Evolutionary conservation across 768 basidiomycete species (phyloP), one percentile per base, ranked within the genome.

Genomic region (Amanita pallidorosea): DNA sequence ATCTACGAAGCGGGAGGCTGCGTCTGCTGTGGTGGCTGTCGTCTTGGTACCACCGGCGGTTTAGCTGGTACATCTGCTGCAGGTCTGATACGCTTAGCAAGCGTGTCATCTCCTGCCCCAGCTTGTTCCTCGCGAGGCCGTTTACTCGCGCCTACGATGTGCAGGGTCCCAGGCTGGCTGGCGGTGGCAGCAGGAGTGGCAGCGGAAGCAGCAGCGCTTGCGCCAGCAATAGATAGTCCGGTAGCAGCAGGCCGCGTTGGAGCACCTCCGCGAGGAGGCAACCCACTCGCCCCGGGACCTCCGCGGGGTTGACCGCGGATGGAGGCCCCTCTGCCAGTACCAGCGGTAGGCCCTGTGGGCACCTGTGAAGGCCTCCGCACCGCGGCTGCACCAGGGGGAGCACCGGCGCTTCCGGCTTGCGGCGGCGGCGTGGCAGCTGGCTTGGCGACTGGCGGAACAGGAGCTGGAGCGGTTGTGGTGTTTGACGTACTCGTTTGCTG

Each of bases 61-160:
- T 60, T 59, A 25, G 41, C 50, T 8, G 59, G 40, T 27, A 59
- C 54, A 31, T 73, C 71, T 40, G 5, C 12, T 13, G 78, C 76
- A 44, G 79, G 78, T 60, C 83, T 85, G 47, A 83, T 54, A 40
- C 85, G 77, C 59, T 87, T 86, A 0, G 76, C 80, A 29, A 85
- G 67, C 8, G 81, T 76, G 57, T 81, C 79, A 17, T 81, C 80
- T 0, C 65, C 54, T n/a, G 61, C 18, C 18, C 58, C 55, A 22
- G 65, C 61, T 9, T 67, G 70, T 27, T 80, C 79, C 55, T 87
- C 84, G 37, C 83, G 72, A 31, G 77, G 72, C 23, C 84, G 76
- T 56, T 87, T 87, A 29, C 57, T 66, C 13, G 81, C 83, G 31
- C 83, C 83, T 57, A 79, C 73, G 41, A 84, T 83, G 12, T 76